A percentile compares a stretch with the other conserved stretches of the same genome.
Conservation (phyloP, 176 grass and related monocot species). For the Cenchrus purpureus region DNA sequence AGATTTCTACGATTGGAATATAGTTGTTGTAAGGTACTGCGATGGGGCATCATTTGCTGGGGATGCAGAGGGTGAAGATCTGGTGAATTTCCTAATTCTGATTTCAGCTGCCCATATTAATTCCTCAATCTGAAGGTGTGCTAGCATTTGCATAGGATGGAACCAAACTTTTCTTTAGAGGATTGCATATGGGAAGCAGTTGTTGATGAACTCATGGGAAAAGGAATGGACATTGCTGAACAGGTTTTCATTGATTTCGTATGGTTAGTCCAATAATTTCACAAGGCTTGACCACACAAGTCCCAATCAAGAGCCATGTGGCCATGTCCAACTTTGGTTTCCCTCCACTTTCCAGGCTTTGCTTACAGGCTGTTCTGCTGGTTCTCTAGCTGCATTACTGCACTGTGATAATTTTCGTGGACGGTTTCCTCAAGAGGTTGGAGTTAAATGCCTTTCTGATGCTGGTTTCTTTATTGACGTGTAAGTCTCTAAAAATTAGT, state of each 20-base stretch:
- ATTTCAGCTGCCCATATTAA: neutral
- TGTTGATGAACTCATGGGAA: slow-evolving; percentile 62
- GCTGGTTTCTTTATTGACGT: slow-evolving; percentile 80
- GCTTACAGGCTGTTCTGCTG: slow-evolving; percentile 87
- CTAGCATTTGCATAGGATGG: slow-evolving; percentile 52
- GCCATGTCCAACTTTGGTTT: neutral
- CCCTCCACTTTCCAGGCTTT: slow-evolving; percentile 56
- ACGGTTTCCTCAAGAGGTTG: slow-evolving; percentile 40
- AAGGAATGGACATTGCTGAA: slow-evolving; percentile 65
- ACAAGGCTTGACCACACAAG: neutral
- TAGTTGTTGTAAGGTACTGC: slow-evolving; percentile 72
- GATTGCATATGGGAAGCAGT: slow-evolving; percentile 71
- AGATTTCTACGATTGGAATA: slow-evolving; percentile 96
- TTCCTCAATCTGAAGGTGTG: neutral
- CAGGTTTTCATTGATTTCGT: slow-evolving; percentile 44
- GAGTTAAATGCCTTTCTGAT: slow-evolving; percentile 79
- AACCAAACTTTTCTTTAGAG: slow-evolving; percentile 68
- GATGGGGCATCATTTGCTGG: slow-evolving; percentile 81
- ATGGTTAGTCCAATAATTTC: neutral
- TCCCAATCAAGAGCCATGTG: neutral
- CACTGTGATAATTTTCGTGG: slow-evolving; percentile 76
- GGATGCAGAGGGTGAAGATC: slow-evolving; percentile 53
- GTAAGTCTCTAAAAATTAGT: slow-evolving; percentile 48
- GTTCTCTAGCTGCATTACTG: slow-evolving; percentile 65
- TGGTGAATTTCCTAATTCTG: slow-evolving; percentile 34